A percentile compares a stretch with the other conserved stretches of the same genome.
phyloP scores from a whole-genome alignment of 2,329 filamentous ascomycete species.

The Tothia fuscella region DNA sequence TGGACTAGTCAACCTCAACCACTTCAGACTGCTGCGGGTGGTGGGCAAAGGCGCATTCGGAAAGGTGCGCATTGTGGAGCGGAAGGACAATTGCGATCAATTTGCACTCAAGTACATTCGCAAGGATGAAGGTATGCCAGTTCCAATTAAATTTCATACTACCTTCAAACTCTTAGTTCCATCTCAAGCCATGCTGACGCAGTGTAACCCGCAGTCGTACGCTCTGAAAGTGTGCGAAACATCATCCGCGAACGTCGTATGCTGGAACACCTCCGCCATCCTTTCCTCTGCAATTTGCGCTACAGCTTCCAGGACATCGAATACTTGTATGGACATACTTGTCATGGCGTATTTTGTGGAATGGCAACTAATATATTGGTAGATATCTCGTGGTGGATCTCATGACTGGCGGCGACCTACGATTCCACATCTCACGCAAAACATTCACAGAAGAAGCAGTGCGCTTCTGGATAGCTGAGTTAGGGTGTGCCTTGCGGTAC shows the following conservation, averaged over 20 bases:
- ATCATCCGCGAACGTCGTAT: conserved; percentile 96
- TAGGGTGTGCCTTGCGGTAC: conserved; percentile 71
- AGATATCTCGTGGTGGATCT: conserved; percentile 91
- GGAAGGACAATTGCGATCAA: conserved; percentile 85
- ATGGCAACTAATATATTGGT: conserved; percentile 8
- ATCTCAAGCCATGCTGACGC: conserved; percentile 19
- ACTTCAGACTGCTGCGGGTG: conserved; percentile 88
- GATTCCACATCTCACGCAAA: conserved; percentile 96
- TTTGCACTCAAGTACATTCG: conserved; percentile 98
- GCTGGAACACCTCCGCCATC: conserved; percentile 95
- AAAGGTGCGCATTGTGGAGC: conserved; percentile 96
- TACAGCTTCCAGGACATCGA: conserved; percentile 99
- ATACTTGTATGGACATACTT: conserved; percentile 84
- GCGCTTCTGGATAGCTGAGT: conserved; percentile 90
- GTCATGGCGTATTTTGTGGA: background rate
- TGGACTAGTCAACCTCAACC: conserved; percentile 76
- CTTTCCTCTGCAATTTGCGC: conserved; percentile 94
- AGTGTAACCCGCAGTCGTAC: conserved; percentile 64
- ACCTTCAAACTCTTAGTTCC: conserved; percentile 12
- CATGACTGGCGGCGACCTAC: conserved; percentile 93
- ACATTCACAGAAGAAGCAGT: conserved; percentile 96
- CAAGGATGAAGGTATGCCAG: conserved; percentile 80
- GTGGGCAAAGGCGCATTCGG: conserved; percentile 97
- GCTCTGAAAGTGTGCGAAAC: conserved; percentile 94
- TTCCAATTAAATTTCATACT: conserved; percentile 4